These are phyloP conservation scores for Hypomyces rosellus DNA, from an alignment of 2,329 filamentous ascomycete species.

Conservation along the genomic window DNA sequence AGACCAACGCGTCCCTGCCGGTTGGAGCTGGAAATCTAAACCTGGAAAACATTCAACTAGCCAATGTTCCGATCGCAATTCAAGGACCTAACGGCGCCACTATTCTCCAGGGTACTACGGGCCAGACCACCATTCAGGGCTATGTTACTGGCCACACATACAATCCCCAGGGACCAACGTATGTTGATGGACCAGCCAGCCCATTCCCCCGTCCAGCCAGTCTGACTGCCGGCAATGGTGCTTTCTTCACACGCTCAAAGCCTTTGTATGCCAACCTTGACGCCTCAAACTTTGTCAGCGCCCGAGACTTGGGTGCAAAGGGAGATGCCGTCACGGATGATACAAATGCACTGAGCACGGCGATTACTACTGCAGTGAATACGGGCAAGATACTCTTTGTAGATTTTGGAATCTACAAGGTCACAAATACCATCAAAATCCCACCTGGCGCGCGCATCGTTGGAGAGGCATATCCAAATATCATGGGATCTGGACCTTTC, in stretches of 20 bases:
- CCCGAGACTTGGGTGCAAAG: slow-evolving; percentile 40
- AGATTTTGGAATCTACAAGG: slow-evolving; percentile 31
- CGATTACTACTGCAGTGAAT: slow-evolving; percentile 27
- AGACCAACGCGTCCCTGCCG: not conserved
- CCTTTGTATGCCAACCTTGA: slow-evolving; percentile 5
- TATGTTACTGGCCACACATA: slow-evolving; percentile 1
- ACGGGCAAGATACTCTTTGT: slow-evolving; percentile 19
- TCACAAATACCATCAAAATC: slow-evolving; percentile 40
- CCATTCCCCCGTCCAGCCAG: slow-evolving; percentile 2
- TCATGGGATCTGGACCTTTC: slow-evolving; percentile 48
- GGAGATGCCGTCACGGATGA: slow-evolving; percentile 69
- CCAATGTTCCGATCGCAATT: slow-evolving; percentile 5
- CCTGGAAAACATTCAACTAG: slow-evolving; percentile 4
- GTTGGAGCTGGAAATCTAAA: slow-evolving; percentile 1
- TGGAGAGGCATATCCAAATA: slow-evolving; percentile 25
- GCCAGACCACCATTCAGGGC: not conserved
- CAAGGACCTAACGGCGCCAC: slow-evolving; percentile 2
- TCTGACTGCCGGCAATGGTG: not conserved
- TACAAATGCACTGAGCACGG: slow-evolving; percentile 21
- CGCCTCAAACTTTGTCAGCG: slow-evolving; percentile 5
- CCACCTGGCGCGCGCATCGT: slow-evolving; percentile 36
- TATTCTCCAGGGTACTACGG: slow-evolving; percentile 1
- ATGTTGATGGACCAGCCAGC: slow-evolving; percentile 1
- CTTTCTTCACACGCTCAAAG: slow-evolving; percentile 6
- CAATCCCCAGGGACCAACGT: not conserved